Percentiles rank a stretch among this genome's conserved stretches.
Conservation (phyloP, 768 basidiomycete species). For the Russula earlei region DNA sequence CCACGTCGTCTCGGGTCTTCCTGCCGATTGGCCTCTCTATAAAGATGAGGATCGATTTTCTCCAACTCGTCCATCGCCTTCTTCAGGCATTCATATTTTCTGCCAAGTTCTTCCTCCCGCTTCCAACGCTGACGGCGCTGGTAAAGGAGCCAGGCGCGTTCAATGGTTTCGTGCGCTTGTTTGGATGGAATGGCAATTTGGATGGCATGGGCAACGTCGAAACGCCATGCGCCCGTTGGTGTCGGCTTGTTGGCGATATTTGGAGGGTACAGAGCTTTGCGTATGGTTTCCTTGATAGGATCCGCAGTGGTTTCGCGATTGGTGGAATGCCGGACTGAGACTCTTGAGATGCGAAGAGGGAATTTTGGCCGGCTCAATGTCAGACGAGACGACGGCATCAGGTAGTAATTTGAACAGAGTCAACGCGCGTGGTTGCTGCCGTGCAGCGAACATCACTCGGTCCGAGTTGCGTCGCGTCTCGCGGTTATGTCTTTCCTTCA, state of each 20-base stretch:
- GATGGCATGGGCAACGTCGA: slow-evolving; percentile 66
- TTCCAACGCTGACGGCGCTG: slow-evolving; percentile 63
- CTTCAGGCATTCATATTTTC: slow-evolving; percentile 77
- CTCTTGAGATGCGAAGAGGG: slow-evolving; percentile 28
- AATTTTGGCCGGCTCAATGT: slow-evolving; percentile 27
- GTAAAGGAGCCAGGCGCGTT: slow-evolving; percentile 82
- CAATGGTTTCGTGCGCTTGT: slow-evolving; percentile 88
- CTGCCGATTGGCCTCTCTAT: slow-evolving; percentile 60
- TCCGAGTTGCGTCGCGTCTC: slow-evolving; percentile 2
- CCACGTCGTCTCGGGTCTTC: slow-evolving; percentile 66
- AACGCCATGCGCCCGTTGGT: slow-evolving; percentile 78
- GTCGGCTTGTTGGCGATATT: slow-evolving; percentile 61
- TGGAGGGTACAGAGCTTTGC: slow-evolving; percentile 70
- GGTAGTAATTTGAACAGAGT: not conserved
- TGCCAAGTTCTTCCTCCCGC: slow-evolving; percentile 55
- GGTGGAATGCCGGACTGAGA: slow-evolving; percentile 32
- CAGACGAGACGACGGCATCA: slow-evolving; percentile 37
- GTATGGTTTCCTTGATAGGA: slow-evolving; percentile 62
- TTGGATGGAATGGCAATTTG: slow-evolving; percentile 78
- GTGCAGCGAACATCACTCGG: not conserved
- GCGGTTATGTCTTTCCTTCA: slow-evolving; percentile 10
- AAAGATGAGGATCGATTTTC: slow-evolving; percentile 44
- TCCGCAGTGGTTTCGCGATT: slow-evolving; percentile 39
- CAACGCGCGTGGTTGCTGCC: not conserved
- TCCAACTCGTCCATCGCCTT: slow-evolving; percentile 78